Base-by-base conservation (phyloP, 1,284 basidiomycete genomes). In the Malassezia japonica region DNA sequence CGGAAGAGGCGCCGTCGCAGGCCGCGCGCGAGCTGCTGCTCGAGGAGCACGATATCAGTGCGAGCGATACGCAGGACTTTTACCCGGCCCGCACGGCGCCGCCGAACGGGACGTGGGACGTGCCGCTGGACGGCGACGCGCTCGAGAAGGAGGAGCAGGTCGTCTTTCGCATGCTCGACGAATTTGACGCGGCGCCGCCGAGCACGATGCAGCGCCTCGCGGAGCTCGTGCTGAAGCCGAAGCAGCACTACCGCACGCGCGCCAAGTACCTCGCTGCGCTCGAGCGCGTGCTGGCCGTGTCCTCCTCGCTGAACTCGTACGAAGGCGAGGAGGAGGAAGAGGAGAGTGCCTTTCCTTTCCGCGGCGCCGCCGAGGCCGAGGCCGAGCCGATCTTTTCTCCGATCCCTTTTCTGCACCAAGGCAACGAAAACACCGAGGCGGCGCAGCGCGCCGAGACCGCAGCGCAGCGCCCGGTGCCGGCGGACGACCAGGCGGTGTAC, bases 191-290 rank as follows among this genome's bases (percentile, higher is more conserved):
- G 13, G 40, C 39, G 18, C 53, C 56, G 23, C 59, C 59, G 10
- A 48, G 51, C 33, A 59, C 59, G 5, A 32, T 59, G 15, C 59
- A 61, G 46, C 48, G 59, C 1, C 40, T 61, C 16, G 47, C 56
- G 6, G 59, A 61, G 46, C 44, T 61, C 0, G 38, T 59, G 10
- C 15, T 56, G 10, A 25, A 43, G n/a, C 59, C 56, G 5, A 37
- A 20, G 27, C 24, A 25, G 25, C 44, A 56, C 37, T 52, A 50
- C 35, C 39, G 37, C 15, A 49, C 53, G 3, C 46, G 45, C 27
- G 33, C 49, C 18, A 61, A 61, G 45, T 61, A 56, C 43, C 36
- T 58, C 5, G 41, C 35, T 10, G 57, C 56, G 16, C 46, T 61
- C 1, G 21, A 37, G 27, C 43, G 59, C 18, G 41, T 59, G n/a